phyloP scores from a whole-genome alignment of 306 rosid genomes.

The Trichosanthes truncata region DNA sequence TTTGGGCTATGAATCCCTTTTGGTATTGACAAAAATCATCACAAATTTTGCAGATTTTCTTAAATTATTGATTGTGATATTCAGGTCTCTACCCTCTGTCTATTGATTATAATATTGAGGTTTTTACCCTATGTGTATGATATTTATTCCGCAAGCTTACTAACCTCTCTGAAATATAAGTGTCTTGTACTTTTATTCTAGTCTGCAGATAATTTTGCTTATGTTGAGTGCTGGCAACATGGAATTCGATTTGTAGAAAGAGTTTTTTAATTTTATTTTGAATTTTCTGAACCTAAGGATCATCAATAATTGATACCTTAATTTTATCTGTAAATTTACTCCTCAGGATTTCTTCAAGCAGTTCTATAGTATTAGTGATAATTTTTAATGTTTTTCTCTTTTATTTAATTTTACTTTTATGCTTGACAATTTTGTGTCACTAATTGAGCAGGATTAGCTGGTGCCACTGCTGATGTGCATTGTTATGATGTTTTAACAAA shows the following conservation, averaged over 20 bases:
- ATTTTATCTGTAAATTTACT: neutral
- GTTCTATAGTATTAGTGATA: neutral
- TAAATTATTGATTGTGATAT: neutral
- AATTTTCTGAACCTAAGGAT: neutral
- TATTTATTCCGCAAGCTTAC: neutral
- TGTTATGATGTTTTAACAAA: conserved; percentile 88
- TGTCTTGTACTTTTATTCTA: neutral
- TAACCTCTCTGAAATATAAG: neutral
- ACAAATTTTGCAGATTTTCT: neutral
- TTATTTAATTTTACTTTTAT: neutral
- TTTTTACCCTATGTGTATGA: neutral
- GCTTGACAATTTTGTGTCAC: conserved; percentile 15
- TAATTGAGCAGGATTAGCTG: conserved; percentile 81
- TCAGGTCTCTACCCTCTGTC: neutral
- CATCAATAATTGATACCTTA: neutral
- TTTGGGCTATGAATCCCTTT: neutral
- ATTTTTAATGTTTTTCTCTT: conserved; percentile 11
- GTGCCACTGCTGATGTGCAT: conserved; percentile 98
- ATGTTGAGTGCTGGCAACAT: neutral
- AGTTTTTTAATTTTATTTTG: neutral
- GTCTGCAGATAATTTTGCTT: neutral
- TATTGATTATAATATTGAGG: neutral
- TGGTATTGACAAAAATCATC: neutral
- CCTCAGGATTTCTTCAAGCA: neutral
- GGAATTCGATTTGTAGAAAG: neutral